phyloP scores from a whole-genome alignment of 202 grass and related monocot genomes.

The Musa balbisiana region DNA sequence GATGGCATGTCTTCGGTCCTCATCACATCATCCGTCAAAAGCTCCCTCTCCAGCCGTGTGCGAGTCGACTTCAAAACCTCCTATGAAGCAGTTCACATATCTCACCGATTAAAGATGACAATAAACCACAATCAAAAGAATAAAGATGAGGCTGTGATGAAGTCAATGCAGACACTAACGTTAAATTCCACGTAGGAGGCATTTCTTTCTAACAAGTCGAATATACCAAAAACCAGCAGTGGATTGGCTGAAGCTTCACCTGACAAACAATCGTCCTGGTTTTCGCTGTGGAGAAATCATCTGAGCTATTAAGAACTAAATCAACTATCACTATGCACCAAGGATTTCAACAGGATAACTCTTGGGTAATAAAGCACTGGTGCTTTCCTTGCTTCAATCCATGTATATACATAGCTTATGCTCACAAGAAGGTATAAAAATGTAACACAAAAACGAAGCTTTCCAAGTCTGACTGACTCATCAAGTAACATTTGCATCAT shows the following conservation, averaged over 20 bases:
- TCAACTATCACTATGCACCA: too few relatives aligned
- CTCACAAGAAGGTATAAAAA: not conserved
- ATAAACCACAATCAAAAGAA: not conserved
- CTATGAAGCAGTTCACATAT: slow-evolving; percentile 28
- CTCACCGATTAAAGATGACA: not conserved
- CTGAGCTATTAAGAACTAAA: slow-evolving; percentile 12
- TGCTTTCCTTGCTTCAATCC: too few relatives aligned
- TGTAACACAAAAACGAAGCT: not conserved
- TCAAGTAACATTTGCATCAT: not conserved
- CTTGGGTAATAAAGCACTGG: not conserved
- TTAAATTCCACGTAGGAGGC: slow-evolving; percentile 99
- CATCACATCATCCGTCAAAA: slow-evolving; percentile 77
- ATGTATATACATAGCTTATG: too few relatives aligned
- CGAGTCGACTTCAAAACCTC: slow-evolving; percentile 73
- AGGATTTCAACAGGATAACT: not conserved
- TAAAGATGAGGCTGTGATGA: not conserved
- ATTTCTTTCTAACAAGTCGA: slow-evolving; percentile 95
- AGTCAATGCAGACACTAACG: slow-evolving; percentile 21
- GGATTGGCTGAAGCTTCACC: slow-evolving; percentile 29
- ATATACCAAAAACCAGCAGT: slow-evolving; percentile 3
- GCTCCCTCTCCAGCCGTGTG: slow-evolving; percentile 71
- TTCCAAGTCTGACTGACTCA: not conserved
- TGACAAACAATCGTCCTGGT: slow-evolving; percentile 84
- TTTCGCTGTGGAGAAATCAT: slow-evolving; percentile 47
- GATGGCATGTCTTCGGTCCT: slow-evolving; percentile 98